Evolutionary conservation across 352 stramenopile species (phyloP), one percentile per base, ranked within the genome.

Genomic region (Pythium coloratum): DNA sequence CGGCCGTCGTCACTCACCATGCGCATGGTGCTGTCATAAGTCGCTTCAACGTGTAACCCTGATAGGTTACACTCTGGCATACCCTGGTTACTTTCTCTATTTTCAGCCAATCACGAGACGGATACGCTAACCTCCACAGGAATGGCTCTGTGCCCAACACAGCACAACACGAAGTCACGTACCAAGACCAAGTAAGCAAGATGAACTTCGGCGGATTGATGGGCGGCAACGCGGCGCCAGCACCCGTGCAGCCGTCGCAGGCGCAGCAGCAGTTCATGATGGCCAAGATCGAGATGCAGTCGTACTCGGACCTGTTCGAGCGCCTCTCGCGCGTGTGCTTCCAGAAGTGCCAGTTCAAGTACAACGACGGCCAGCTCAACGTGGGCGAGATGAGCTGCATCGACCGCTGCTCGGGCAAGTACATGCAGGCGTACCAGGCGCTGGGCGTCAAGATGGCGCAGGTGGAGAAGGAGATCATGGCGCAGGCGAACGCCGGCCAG

Each of bases 331-430:
- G 81, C 67, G 78, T 96, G 53, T 98, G 93, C 73, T 97, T 97
- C 81, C 88, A 97, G 73, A 98, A 98, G 76, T 98, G 93, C 86
- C 91, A 97, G 66, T 92, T 95, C 66, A 98, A 97, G 78, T 97
- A 98, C 80, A 96, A 94, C 56, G 97, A 99, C 75, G 86, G 90
- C 55, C 96, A 99, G 73, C 82, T 99, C 9, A 97, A 97, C 60
- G 86, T 99, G 33, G 97, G 96, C 70, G 97, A 99, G 85, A 99
- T 99, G 95, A 97, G 83, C 75, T 99, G 97, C 82, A 97, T 98
- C 64, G 97, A 99, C 86, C 92, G 97, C 70, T 99, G 97, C 75
- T 92, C 98, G 34, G 85, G 92, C 64, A 99, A 99, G 81, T 99
- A 99, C 83, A 95, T 99, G 81, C 93, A 99, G 75, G 83, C 94